These are phyloP conservation scores for Amanita exitialis DNA, from an alignment of 768 basidiomycete genomes.

Conservation along the genomic window DNA sequence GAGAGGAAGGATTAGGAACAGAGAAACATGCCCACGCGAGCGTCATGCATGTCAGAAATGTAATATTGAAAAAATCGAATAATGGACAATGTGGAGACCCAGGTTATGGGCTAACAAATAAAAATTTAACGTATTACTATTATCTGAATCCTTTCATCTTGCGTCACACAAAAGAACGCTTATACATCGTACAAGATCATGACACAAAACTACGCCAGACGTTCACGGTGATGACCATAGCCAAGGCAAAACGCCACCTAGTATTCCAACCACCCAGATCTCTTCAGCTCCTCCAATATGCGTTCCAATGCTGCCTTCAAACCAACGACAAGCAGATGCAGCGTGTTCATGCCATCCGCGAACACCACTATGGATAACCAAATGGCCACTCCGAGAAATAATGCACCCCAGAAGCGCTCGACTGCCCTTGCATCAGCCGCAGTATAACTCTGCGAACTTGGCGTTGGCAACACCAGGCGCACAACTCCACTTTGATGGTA, in stretches of 20 bases:
- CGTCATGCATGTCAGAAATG: slow-evolving; percentile 6
- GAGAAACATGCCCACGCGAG: slow-evolving; percentile 5
- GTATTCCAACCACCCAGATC: background rate
- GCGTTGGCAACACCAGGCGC: background rate
- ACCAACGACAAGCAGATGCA: background rate
- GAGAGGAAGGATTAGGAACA: slow-evolving; percentile 5
- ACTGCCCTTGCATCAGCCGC: background rate
- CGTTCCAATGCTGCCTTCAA: slow-evolving; percentile 1
- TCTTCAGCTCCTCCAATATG: background rate
- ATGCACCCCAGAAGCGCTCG: background rate
- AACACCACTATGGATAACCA: background rate
- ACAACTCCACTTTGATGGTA: background rate
- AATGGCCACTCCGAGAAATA: background rate
- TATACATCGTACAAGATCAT: no score
- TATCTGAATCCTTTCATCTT: no score
- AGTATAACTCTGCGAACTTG: background rate
- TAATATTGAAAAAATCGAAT: background rate
- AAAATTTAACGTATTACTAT: background rate
- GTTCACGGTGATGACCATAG: no score
- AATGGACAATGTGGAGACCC: background rate
- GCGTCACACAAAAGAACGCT: no score
- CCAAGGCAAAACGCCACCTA: background rate
- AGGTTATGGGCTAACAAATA: slow-evolving; percentile 2
- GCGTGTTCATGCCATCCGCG: slow-evolving; percentile 1
- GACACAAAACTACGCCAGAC: no score